phyloP scores from a whole-genome alignment of 2,329 filamentous ascomycete species.

The Paecilomyces fulvus region DNA sequence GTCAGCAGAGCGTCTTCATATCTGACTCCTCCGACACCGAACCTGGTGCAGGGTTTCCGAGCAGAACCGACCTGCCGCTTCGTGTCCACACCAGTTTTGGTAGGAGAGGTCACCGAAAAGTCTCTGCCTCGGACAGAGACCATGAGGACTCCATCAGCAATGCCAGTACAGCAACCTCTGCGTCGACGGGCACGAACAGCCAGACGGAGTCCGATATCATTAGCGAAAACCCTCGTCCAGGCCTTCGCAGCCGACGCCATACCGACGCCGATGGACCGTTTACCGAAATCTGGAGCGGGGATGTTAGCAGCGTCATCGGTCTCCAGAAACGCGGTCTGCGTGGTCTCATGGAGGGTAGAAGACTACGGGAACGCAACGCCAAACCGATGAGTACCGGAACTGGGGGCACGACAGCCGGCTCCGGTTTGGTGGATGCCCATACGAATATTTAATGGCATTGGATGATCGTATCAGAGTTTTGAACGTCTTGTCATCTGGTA shows the following conservation, averaged over 20 bases:
- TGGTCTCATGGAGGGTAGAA: conserved; percentile 87
- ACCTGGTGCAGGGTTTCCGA: conserved; percentile 20
- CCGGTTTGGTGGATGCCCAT: not conserved
- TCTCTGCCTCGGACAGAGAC: conserved; percentile 10
- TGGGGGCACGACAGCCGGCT: not conserved
- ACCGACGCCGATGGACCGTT: conserved; percentile 32
- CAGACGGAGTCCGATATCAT: conserved; percentile 27
- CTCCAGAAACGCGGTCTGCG: conserved; percentile 87
- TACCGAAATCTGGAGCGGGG: conserved; percentile 62
- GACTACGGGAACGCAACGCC: conserved; percentile 64
- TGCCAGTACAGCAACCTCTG: conserved; percentile 29
- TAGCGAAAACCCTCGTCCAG: conserved; percentile 28
- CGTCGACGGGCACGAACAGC: conserved; percentile 29
- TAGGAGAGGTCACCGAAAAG: conserved; percentile 12
- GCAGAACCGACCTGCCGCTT: conserved; percentile 21
- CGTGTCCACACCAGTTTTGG: conserved; percentile 34
- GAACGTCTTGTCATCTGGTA: not conserved
- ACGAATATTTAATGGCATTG: not conserved
- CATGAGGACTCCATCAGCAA: conserved; percentile 34
- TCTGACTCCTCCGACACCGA: conserved; percentile 35
- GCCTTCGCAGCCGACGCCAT: conserved; percentile 32
- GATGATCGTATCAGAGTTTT: not conserved
- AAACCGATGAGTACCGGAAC: conserved; percentile 13
- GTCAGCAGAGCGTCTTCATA: conserved; percentile 21
- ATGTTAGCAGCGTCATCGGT: conserved; percentile 79